Percentiles rank a stretch among this genome's conserved stretches.
These are phyloP conservation scores for Debaryomyces nepalensis DNA, from an alignment of 1,139 yeast genomes.

Conservation along the genomic window DNA sequence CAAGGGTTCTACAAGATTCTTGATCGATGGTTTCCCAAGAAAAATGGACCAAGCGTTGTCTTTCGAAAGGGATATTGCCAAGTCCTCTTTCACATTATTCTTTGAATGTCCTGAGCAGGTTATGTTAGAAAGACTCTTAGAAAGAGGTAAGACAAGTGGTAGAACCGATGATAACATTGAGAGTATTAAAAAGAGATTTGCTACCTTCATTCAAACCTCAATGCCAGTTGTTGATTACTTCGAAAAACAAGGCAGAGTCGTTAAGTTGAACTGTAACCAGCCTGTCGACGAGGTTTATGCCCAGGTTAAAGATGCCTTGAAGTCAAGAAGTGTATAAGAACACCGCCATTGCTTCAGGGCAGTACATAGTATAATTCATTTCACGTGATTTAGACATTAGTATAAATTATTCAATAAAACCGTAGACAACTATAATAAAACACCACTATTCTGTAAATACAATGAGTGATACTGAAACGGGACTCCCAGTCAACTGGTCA, in stretches of 20 bases:
- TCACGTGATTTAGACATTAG: conserved; percentile 1
- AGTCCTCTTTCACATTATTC: conserved; percentile 78
- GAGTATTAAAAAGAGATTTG: conserved; percentile 86
- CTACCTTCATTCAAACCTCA: conserved; percentile 83
- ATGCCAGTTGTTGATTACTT: conserved; percentile 94
- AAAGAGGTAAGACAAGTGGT: conserved; percentile 94
- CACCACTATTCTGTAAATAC: conserved; percentile 13
- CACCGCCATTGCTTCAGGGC: not conserved
- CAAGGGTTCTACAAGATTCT: conserved; percentile 61
- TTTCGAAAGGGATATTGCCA: conserved; percentile 81
- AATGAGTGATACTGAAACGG: conserved; percentile 48
- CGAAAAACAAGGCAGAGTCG: conserved; percentile 74
- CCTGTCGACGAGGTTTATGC: conserved; percentile 77
- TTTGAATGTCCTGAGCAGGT: conserved; percentile 93
- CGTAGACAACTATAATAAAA: not conserved
- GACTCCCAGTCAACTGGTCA: conserved; percentile 88
- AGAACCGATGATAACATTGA: conserved; percentile 92
- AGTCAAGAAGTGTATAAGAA: conserved; percentile 37
- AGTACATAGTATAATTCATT: not conserved
- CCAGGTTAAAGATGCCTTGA: conserved; percentile 71
- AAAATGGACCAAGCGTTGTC: conserved; percentile 97
- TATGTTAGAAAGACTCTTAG: conserved; percentile 82
- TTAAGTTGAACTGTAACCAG: conserved; percentile 76
- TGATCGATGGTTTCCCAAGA: conserved; percentile 96
- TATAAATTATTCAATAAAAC: not conserved